Base-by-base conservation (phyloP, 352 stramenopile genomes). In the Phytopythium ostracodes region DNA sequence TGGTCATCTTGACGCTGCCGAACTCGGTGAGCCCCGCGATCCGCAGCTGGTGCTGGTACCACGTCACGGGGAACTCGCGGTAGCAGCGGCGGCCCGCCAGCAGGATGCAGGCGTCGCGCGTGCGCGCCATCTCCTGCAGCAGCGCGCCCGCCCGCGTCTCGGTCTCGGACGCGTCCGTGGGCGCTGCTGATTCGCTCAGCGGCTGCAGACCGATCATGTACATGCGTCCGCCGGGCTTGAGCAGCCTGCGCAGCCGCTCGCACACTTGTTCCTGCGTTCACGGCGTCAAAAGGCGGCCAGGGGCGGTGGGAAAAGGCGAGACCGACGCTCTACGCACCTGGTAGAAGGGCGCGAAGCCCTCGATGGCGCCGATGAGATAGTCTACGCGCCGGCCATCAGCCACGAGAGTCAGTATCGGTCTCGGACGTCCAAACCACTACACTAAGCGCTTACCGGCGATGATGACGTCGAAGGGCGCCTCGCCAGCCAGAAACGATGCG, bases 351-450 rank as follows among this genome's bases (percentile, higher is more conserved):
- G 79, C 84, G 70, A 97, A 97, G 22, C 91, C 92, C 64, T 97
- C 92, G 58, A 98, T 93, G 14, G 92, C 90, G 51, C 92, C 92
- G 27, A 98, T 78, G 5, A 98, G 73, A 69, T 98, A 98, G 69
- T 98, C 92, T 82, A 43, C 17, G 29, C 17, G 29, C 14, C 33
- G 14, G 33, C 33, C 33, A 38, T 10, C 33, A 11, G 18, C 33
- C 29, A 50, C 6, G 9, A n/a, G 4, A 6, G 22, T 29, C 49
- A 46, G 17, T 4, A 10, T 46, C 50, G 38, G 14, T 44, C 7
- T 4, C 1, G 6, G 17, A n/a, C n/a, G 2, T 38, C 15, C 17
- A 24, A 46, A 49, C 59, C 43, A 46, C 17, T 50, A 46, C 31
- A 1, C 25, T 49, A n/a, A n/a, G 24, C 46, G 7, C 56, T 40